Evolutionary conservation across 2,329 filamentous ascomycete genomes (phyloP), one percentile per base, ranked within the genome.

Genomic region (Pyrenophora graminea): DNA sequence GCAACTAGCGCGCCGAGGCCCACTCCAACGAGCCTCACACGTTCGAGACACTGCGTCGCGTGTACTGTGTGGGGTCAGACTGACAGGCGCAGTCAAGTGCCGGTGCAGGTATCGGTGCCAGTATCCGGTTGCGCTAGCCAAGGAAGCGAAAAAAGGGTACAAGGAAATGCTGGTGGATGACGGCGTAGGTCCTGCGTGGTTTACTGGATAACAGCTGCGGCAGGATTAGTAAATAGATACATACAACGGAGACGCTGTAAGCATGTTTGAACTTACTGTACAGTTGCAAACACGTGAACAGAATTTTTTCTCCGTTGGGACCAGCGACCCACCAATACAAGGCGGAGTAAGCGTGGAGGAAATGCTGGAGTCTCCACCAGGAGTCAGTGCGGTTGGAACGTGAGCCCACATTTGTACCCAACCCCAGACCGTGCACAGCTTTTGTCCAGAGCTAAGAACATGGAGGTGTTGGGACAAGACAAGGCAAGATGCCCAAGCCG

Each of bases 391-490:
- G 30, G 30, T 38, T 40, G 43, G 15, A 17, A 39, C 23, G 3
- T 37, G 18, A 40, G 39, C 39, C 45, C 33, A 39, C 39, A 15
- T 33, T 39, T 33, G 17, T 13, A 7, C 48, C 34, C 39, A 21
- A 33, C 17, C n/a, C 39, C 18, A 44, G 18, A 27, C 36, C 27
- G 33, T n/a, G 27, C 45, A 32, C 34, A 43, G 49, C 49, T 52
- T 34, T 48, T 39, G 45, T 13, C 49, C 6, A 25, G 27, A 30
- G 27, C 27, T 30, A 19, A 48, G 19, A 21, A 18, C 33, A 39
- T 48, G 49, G 48, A 33, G 30, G 30, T 48, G 39, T 52, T 52
- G 44, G 49, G 49, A 48, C 21, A 52, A 52, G 49, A 38, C 25
- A 21, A 48, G 33, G 25, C 49, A 52, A 52, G 49, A 33, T 43